A percentile compares a stretch with the other conserved stretches of the same genome.
These are phyloP conservation scores for Globisporangium middletonii DNA, from an alignment of 352 stramenopile species.

Conservation along the genomic window DNA sequence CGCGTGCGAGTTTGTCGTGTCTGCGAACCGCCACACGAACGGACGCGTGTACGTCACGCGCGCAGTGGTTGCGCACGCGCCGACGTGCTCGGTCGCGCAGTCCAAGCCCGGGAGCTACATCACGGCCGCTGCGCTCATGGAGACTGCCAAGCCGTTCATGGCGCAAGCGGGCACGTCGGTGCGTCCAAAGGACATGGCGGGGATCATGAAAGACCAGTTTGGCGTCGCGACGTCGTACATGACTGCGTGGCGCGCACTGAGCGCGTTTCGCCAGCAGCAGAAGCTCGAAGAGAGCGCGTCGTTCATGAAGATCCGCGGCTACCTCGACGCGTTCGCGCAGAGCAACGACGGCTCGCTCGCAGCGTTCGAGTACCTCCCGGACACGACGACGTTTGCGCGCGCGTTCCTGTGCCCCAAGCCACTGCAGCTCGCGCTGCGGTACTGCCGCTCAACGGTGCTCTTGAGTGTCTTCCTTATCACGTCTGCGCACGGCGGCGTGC, in stretches of 20 bases:
- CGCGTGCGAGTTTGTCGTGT: constrained; percentile 66
- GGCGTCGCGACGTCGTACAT: constrained; percentile 74
- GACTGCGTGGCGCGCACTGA: constrained; percentile 71
- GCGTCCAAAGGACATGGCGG: constrained; percentile 68
- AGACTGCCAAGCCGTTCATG: constrained; percentile 74
- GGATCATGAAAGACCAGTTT: constrained; percentile 83
- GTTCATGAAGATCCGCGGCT: constrained; percentile 63
- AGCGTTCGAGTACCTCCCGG: constrained; percentile 51
- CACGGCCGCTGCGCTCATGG: constrained; percentile 62
- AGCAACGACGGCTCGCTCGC: constrained; percentile 53
- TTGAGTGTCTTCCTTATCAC: constrained; percentile 69
- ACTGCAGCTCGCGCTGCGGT: constrained; percentile 38
- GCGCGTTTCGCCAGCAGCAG: constrained; percentile 58
- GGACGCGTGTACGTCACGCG: constrained; percentile 68
- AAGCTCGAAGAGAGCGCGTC: constrained; percentile 59
- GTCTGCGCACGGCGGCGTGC: constrained; percentile 55
- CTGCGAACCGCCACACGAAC: constrained; percentile 72
- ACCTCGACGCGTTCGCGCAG: constrained; percentile 51
- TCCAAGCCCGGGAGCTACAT: constrained; percentile 37
- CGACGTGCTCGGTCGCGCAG: constrained; percentile 41
- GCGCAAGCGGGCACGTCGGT: constrained; percentile 40
- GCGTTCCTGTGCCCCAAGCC: constrained; percentile 68
- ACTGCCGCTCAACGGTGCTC: constrained; percentile 56
- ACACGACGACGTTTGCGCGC: constrained; percentile 42
- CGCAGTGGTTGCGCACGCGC: constrained; percentile 38